phyloP scores from a whole-genome alignment of 148 eudicot species.

The Rhododendron simsii region DNA sequence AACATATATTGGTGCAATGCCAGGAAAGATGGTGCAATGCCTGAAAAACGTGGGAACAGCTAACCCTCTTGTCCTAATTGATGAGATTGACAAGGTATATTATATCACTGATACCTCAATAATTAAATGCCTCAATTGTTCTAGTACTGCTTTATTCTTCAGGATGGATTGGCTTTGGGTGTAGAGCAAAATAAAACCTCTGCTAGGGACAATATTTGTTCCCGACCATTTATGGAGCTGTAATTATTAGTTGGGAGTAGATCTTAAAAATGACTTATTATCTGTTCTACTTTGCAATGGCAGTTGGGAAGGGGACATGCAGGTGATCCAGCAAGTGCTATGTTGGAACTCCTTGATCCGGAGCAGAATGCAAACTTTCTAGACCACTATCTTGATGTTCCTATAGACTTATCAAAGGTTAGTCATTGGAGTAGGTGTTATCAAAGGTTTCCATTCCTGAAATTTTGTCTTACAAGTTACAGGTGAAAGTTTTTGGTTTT shows the following conservation, averaged over 20 bases:
- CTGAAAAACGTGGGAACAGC: conserved; percentile 91
- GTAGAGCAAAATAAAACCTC: background rate
- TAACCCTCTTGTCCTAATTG: conserved; percentile 95
- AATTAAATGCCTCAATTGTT: background rate
- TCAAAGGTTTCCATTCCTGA: background rate
- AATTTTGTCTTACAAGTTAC: background rate
- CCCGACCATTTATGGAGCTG: background rate
- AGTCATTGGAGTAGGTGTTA: conserved; percentile 10
- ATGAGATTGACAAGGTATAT: conserved; percentile 99
- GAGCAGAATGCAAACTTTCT: conserved; percentile 98
- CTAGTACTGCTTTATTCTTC: background rate
- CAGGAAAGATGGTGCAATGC: conserved; percentile 98
- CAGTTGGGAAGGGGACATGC: conserved; percentile 98
- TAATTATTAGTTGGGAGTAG: background rate
- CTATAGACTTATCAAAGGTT: conserved; percentile 96
- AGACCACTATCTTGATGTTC: conserved; percentile 97
- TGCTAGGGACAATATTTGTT: background rate
- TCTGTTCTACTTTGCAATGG: conserved; percentile 8
- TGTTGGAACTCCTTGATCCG: conserved; percentile 98
- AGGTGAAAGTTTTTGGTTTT: background rate
- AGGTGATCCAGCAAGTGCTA: conserved; percentile 99
- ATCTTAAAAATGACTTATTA: conserved; percentile 12
- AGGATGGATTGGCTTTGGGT: background rate
- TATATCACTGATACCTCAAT: background rate
- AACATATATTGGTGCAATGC: conserved; percentile 99